Percentiles rank a stretch among this genome's conserved stretches.
phyloP scores from a whole-genome alignment of 2,329 filamentous ascomycete species.

The Calonectria crousiana region DNA sequence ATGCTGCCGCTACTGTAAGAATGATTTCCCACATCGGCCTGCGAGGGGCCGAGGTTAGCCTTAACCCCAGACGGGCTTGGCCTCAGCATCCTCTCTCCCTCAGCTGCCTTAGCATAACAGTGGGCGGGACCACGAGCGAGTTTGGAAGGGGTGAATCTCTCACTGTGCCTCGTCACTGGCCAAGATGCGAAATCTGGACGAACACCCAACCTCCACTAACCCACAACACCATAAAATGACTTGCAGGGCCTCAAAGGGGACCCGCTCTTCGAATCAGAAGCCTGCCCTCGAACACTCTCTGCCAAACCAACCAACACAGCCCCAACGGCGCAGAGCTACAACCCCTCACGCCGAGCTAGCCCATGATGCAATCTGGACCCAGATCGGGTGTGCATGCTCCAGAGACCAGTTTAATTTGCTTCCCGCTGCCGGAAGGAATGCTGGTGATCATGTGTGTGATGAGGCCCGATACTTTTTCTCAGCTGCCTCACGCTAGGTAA shows the following conservation, averaged over 20 bases:
- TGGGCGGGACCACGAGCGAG: not conserved
- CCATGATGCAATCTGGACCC: conserved; percentile 16
- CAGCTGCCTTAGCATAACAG: not conserved
- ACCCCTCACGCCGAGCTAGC: conserved; percentile 5
- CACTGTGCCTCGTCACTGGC: conserved; percentile 11
- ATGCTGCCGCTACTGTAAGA: conserved; percentile 13
- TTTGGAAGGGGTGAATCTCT: not conserved
- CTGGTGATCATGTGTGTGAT: conserved; percentile 4
- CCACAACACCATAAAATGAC: conserved; percentile 36
- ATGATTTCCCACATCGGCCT: conserved; percentile 4
- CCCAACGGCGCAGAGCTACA: conserved; percentile 2
- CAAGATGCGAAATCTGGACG: not conserved
- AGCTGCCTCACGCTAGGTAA: not conserved
- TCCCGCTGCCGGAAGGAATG: conserved; percentile 11
- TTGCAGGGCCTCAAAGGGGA: conserved; percentile 28
- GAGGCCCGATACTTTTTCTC: not conserved
- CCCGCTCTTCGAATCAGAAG: not conserved
- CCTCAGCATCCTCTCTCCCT: conserved; percentile 7
- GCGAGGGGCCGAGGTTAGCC: not conserved
- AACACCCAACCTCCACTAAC: conserved; percentile 23
- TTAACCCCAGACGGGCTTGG: conserved; percentile 4
- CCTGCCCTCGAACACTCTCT: not conserved
- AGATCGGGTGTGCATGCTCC: conserved; percentile 32
- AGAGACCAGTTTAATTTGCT: conserved; percentile 36
- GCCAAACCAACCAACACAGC: not conserved